These are phyloP conservation scores for Backusella westeae DNA, from an alignment of 192 early-diverging fungal genomes.

Conservation along the genomic window DNA sequence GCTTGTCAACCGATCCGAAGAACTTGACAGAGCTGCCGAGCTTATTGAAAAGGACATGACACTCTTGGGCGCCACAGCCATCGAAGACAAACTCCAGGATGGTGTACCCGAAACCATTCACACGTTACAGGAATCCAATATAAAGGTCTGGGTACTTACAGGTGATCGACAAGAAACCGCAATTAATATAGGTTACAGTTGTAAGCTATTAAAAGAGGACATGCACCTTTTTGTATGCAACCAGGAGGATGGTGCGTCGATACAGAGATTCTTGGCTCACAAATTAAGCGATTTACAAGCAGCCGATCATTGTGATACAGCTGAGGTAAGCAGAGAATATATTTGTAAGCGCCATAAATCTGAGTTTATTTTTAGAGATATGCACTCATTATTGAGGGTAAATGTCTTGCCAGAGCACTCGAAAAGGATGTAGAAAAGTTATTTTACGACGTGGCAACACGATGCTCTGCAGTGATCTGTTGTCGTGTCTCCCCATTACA, in stretches of 20 bases:
- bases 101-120: constrained; percentile 94
- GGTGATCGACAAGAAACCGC: constrained; percentile 96
- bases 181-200: constrained; percentile 95
- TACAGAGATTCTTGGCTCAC: constrained; percentile 78
- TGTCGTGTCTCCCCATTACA: constrained; percentile 97
- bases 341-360: not conserved
- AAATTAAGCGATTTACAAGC: constrained; percentile 34
- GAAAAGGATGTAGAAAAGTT: constrained; percentile 69
- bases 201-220: constrained; percentile 87
- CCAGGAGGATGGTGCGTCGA: constrained; percentile 80
- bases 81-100: constrained; percentile 96
- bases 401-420: constrained; percentile 85
- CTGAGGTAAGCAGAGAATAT: not conserved
- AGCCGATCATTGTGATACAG: not conserved
- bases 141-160: constrained; percentile 94
- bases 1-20: constrained; percentile 74
- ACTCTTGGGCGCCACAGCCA: constrained; percentile 90
- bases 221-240: constrained; percentile 91
- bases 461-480: constrained; percentile 93
- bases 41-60: constrained; percentile 86
- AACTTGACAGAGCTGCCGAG: constrained; percentile 84
- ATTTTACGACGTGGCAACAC: constrained; percentile 85
- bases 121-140: constrained; percentile 84
- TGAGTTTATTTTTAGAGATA: constrained; percentile 37
- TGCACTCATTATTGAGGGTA: constrained; percentile 91